A percentile compares a stretch with the other conserved stretches of the same genome.
Conservation (phyloP, 768 basidiomycete species). For the Mycena albidolilacea region DNA sequence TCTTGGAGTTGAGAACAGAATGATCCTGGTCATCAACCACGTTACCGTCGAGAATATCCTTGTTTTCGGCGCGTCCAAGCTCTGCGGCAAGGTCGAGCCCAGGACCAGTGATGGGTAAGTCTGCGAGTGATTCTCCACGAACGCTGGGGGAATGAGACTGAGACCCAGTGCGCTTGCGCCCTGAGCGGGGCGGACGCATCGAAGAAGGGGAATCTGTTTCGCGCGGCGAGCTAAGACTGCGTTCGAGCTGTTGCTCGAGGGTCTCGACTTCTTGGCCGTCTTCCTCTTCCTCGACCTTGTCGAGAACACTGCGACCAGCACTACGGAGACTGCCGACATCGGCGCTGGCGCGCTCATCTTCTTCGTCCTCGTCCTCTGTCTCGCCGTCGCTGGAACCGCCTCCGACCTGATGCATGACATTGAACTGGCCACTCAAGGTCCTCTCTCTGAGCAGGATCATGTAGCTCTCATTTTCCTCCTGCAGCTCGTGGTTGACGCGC, state of each 20-base stretch:
- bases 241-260: constrained; percentile 57
- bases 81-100: constrained; percentile 93
- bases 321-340: constrained; percentile 73
- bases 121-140: constrained; percentile 87
- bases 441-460: constrained; percentile 93
- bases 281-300: constrained; percentile 73
- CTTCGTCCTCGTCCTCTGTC: constrained; percentile 58
- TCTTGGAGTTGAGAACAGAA: constrained; percentile 61
- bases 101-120: constrained; percentile 89
- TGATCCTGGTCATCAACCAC: constrained; percentile 67
- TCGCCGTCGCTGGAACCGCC: constrained; percentile 57
- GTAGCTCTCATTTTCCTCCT: constrained; percentile 98
- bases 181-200: constrained; percentile 57
- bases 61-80: constrained; percentile 92
- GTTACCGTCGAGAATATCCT: constrained; percentile 78
- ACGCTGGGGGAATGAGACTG: constrained; percentile 60
- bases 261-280: constrained; percentile 52
- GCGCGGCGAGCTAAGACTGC: constrained; percentile 50
- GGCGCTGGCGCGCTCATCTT: constrained; percentile 57
- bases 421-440: constrained; percentile 91
- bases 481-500: constrained; percentile 87
- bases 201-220: constrained; percentile 56
- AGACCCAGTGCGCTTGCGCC: constrained; percentile 69
- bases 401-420: constrained; percentile 79
- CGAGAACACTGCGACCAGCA: constrained; percentile 70